A percentile compares a stretch with the other conserved stretches of the same genome.
Evolutionary conservation across 228 moss, liverwort and hornwort species (phyloP).

Genomic region (Sphagnum fallax): DNA sequence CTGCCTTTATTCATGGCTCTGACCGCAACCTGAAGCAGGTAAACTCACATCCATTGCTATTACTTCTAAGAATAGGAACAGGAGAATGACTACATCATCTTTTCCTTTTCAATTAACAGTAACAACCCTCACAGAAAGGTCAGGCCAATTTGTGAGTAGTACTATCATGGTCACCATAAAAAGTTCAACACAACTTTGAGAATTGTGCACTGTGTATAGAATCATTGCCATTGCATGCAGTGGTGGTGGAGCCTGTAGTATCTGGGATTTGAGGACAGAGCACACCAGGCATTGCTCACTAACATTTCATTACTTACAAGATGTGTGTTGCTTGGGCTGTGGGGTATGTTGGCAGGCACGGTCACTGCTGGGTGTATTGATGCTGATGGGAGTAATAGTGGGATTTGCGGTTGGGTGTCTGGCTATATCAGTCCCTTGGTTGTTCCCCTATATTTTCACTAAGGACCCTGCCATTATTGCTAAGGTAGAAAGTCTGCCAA

Average conservation of each 20-base stretch:
- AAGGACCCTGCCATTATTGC: slow-evolving; percentile 54
- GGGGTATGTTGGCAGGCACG: slow-evolving; percentile 36
- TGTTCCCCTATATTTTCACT: slow-evolving; percentile 76
- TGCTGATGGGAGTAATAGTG: slow-evolving; percentile 54
- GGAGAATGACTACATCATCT: neutral
- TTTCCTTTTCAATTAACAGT: no score
- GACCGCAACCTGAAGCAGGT: slow-evolving; percentile 78
- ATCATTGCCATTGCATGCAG: no score
- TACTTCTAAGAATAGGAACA: neutral
- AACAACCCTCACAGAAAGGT: neutral
- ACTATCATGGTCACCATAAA: neutral
- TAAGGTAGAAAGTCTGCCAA: slow-evolving; percentile 19
- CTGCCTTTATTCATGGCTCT: slow-evolving; percentile 65
- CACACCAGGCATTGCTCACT: no score
- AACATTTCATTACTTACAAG: no score
- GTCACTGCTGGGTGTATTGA: slow-evolving; percentile 56
- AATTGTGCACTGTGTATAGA: no score
- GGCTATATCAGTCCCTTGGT: slow-evolving; percentile 70
- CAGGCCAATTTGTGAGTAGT: neutral
- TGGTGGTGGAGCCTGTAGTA: no score
- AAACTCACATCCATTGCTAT: neutral
- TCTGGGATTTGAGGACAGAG: no score
- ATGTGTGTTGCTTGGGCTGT: no score
- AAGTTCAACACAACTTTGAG: no score
- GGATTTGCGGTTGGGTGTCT: slow-evolving; percentile 49